A percentile compares a stretch with the other conserved stretches of the same genome.
Evolutionary conservation across 208 protist genomes (phyloP).

Genomic region (Leptomonas seymouri): DNA sequence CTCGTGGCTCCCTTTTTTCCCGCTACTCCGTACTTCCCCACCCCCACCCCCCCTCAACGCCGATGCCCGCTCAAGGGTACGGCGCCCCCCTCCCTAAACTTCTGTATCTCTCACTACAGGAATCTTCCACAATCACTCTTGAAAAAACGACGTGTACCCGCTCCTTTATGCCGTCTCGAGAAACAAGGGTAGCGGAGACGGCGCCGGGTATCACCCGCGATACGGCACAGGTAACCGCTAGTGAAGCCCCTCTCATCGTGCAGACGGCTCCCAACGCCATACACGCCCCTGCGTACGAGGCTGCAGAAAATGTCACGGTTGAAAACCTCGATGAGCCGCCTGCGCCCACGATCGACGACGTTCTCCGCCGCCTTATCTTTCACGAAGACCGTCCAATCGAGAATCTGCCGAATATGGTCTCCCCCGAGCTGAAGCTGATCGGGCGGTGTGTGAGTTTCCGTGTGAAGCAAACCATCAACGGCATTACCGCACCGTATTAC

Average conservation of each 20-base stretch:
- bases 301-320: slow-evolving; percentile 14
- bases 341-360: slow-evolving; percentile 28
- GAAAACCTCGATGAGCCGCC: not conserved
- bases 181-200: not conserved
- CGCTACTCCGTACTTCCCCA: too few relatives aligned
- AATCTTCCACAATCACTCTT: too few relatives aligned
- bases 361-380: slow-evolving; percentile 40
- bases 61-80: too few relatives aligned
- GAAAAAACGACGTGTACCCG: too few relatives aligned
- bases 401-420: slow-evolving; percentile 55
- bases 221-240: slow-evolving; percentile 37
- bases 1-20: too few relatives aligned
- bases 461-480: slow-evolving; percentile 45
- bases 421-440: slow-evolving; percentile 75
- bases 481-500: slow-evolving; percentile 38
- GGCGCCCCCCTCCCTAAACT: too few relatives aligned
- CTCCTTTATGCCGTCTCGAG: too few relatives aligned
- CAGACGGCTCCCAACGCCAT: not conserved
- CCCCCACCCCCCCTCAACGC: too few relatives aligned
- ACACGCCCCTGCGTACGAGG: not conserved
- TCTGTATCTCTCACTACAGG: too few relatives aligned
- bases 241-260: slow-evolving; percentile 28
- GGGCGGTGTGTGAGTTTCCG: slow-evolving; percentile 67
- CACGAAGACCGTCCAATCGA: slow-evolving; percentile 52
- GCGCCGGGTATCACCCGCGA: not conserved